Evolutionary conservation across 805 yeast species (phyloP), one percentile per base, ranked within the genome.

Genomic region (Saccharomycopsis sp.): DNA sequence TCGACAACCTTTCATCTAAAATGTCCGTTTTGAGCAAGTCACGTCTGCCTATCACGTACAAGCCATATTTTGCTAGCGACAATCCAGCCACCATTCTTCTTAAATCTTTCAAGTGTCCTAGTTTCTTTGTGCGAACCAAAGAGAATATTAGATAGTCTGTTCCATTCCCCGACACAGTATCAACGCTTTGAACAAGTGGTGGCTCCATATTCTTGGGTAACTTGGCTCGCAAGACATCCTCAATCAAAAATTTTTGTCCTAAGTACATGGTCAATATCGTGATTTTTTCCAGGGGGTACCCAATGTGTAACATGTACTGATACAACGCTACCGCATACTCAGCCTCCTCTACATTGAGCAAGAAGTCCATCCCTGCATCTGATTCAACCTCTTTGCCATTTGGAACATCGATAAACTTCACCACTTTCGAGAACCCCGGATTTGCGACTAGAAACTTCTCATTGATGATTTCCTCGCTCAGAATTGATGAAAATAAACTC

Each of bases 251-350:
- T 57, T 66, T 68, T 63, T 80, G 84, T 7, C 73, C 71, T 18
- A 66, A 64, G 37, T 73, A 73, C 18, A 68, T 63, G 2, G 78
- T 72, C 47, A 73, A 63, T 18, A 83, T 73, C 44, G 71, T 68
- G 16, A 55, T 46, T 20, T 81, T 74, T 1, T 64, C 62, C 1
- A 63, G 52, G 0, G 79, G 73, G 60, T 79, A 79, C 0, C 80
- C 80, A 29, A 77, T 56, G 3, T 73, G 62, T 7, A 77, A 64
- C 79, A 82, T 69, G 61, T 79, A 82, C 67, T 71, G 74, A 62
- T 68, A 80, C 9, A 80, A 59, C 1, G 69, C 66, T 15, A 78
- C 80, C 18, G 76, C 69, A 58, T 68, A 77, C 61, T 75, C 78
- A 0, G 83, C 82, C 61, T 80, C 79, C 14, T 69, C 74, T 9